Base-by-base conservation (phyloP, 441 rosid genomes). In the Croton setiger region DNA sequence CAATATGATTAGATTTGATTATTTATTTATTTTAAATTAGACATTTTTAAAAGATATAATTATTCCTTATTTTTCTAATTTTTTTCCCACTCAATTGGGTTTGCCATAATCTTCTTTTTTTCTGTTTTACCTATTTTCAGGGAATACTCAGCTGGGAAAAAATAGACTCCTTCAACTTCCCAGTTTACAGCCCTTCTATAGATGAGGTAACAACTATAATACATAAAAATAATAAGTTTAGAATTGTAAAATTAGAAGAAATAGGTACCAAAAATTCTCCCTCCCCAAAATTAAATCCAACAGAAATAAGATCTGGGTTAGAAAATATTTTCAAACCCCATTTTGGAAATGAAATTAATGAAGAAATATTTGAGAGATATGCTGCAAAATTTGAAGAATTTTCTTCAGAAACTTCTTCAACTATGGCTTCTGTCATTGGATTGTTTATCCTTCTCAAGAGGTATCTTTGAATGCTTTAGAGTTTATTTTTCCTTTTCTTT, bases 381-480 rank as follows among this genome's bases (percentile, higher is more conserved):
- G 9, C 2, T 17, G 43, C 4, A 60, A 37, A 36, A 17, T 37
- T 36, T 60, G 47, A 21, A 7, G 23, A n/a, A 13, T 4, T 15
- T 14, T 3, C 20, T 27, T 41, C 5, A 15, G n/a, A 2, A 2
- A 39, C 20, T 15, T 23, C 7, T 60, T 27, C 31, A 0, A 27
- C 13, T 36, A 2, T 8, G 8, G 6, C 3, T 20, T 17, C 0
- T 9, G 8, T 14, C 12, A n/a, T 60, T 60, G 3, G 11, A 17
- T 14, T 60, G 12, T 36, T 60, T 36, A 4, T 60, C 45, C 63
- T 60, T 37, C 63, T 60, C 45, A 60, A 60, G 45, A 14, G 63
- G 0, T 23, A 17, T 17, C 47, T 10, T 45, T 45, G 17, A 45
- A 45, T 45, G 14, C 13, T 10, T 9, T 11, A 4, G 14, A 45